Base-by-base conservation (phyloP, 2,329 filamentous ascomycete genomes). In the Paecilomyces niveus region DNA sequence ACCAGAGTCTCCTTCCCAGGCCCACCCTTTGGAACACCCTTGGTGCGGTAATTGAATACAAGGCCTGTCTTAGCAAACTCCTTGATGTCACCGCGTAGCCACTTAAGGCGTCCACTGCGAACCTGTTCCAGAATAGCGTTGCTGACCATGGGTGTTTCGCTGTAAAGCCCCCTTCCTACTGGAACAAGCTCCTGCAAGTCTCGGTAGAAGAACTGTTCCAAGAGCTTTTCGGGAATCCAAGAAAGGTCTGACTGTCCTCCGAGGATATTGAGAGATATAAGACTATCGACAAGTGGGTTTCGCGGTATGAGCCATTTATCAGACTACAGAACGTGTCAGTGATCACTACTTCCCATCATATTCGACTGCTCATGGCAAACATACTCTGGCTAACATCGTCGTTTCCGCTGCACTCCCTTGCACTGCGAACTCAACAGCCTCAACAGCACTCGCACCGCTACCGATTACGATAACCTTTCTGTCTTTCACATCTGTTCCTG, bases 281-380 rank as follows among this genome's bases (percentile, higher is more conserved):
- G 78, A 1, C 83, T 79, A 69, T 95, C 87, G 55, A 94, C 80
- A 50, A 94, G 54, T 0, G 89, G 78, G 64, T 95, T 94, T 8
- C 91, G 83, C 0, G 90, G 90, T 56, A 93, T 92, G 61, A 94
- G 90, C 90, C 89, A 93, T 71, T 93, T 94, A 65, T 93, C 89
- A 13, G 85, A 89, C 24, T 90, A 85, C 9, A 95, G 81, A 29
- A 95, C 86, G 58, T 85, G 39, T 45, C 39, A 45, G n/a, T 18
- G n/a, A n/a, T 45, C 3, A 7, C 4, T 2, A 45, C 0, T 18
- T 21, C 39, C 18, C n/a, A 8, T 18, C 1, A 18, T 45, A 4
- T 29, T 18, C 18, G n/a, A 9, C n/a, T 8, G 5, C 15, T 45
- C 5, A 9, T 45, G 39, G 18, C 18, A 39, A n/a, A 45, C 39